Evolutionary conservation across 331 rosid species (phyloP).

Genomic region (Cucumis variabilis): DNA sequence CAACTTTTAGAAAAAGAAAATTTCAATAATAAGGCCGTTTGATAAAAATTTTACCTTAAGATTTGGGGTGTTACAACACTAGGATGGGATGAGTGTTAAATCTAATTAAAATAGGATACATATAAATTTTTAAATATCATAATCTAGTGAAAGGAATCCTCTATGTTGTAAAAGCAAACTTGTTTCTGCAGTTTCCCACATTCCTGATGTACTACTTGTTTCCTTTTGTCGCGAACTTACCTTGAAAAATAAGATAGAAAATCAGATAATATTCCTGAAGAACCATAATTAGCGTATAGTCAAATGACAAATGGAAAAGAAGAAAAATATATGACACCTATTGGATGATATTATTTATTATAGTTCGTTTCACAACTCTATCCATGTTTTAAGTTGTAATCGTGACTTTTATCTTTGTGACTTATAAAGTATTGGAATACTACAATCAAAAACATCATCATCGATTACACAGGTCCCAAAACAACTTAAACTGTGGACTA

Average conservation of each 20-base stretch:
- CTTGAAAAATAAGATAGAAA: slow-evolving; percentile 52
- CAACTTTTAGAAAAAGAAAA: no score
- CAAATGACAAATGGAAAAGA: no score
- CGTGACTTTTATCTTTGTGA: no score
- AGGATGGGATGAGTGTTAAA: no score
- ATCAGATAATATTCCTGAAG: slow-evolving; percentile 13
- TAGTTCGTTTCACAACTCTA: neutral
- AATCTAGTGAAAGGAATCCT: no score
- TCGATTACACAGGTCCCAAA: neutral
- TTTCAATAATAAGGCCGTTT: no score
- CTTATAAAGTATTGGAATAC: neutral
- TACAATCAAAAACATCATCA: neutral
- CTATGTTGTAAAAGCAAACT: no score
- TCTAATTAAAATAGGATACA: no score
- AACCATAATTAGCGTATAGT: neutral
- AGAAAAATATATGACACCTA: neutral
- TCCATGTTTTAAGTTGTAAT: neutral
- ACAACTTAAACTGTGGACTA: neutral
- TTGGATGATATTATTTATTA: neutral
- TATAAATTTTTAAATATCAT: no score
- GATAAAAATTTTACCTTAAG: no score
- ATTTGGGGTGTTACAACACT: no score
- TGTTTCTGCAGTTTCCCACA: slow-evolving; percentile 88
- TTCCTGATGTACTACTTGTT: slow-evolving; percentile 96
- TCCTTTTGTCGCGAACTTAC: slow-evolving; percentile 98